Evolutionary conservation across 2,329 filamentous ascomycete species (phyloP).

Genomic region (Neonectria coccinea): DNA sequence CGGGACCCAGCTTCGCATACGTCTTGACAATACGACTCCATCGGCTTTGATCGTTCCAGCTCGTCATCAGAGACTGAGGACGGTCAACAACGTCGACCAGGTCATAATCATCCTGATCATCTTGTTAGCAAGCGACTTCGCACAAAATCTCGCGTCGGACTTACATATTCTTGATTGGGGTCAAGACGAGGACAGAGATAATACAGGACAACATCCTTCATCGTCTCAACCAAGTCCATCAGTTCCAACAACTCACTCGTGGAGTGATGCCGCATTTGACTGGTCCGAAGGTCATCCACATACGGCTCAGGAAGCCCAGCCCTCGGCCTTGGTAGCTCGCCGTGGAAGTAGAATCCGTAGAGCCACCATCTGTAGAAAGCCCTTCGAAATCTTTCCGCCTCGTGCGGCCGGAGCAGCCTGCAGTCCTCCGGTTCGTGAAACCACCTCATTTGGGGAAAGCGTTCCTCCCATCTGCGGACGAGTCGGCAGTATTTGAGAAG

Average conservation of each 20-base stretch:
- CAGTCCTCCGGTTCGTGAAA: constrained; percentile 59
- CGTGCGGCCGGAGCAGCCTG: constrained; percentile 56
- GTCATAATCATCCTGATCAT: constrained; percentile 34
- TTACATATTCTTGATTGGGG: constrained; percentile 51
- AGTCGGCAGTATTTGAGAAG: constrained; percentile 52
- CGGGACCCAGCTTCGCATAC: constrained; percentile 63
- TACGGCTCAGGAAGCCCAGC: constrained; percentile 53
- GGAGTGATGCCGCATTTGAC: constrained; percentile 58
- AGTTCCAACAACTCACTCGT: constrained; percentile 59
- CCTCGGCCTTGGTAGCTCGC: constrained; percentile 53
- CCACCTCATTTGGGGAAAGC: constrained; percentile 60
- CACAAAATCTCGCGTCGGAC: constrained; percentile 27
- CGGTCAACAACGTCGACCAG: constrained; percentile 42
- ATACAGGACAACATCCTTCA: constrained; percentile 58
- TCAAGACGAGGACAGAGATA: constrained; percentile 61
- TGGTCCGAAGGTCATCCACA: constrained; percentile 56
- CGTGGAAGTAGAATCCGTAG: constrained; percentile 65
- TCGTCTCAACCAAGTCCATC: constrained; percentile 58
- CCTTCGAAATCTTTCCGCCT: constrained; percentile 61
- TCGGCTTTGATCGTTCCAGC: constrained; percentile 53
- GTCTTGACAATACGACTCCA: constrained; percentile 57
- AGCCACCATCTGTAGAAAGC: constrained; percentile 68
- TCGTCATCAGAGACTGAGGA: constrained; percentile 48
- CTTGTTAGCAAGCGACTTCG: constrained; percentile 17
- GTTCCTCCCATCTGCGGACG: constrained; percentile 54